Conservation (phyloP, 176 grass and related monocot species). For the Oryza meyeriana region DNA sequence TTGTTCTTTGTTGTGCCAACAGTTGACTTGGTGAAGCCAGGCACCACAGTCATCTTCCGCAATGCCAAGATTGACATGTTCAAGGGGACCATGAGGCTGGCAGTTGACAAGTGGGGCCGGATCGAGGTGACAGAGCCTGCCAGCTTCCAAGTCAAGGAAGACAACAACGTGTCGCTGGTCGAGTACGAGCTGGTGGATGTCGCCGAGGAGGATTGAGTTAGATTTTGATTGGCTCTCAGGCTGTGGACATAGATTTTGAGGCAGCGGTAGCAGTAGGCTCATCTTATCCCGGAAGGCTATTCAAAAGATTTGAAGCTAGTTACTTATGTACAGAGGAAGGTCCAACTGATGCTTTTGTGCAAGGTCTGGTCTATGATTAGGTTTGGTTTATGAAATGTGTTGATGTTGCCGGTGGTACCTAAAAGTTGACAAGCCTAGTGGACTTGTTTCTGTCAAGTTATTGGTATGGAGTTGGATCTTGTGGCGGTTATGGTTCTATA, state of each 20-base stretch:
- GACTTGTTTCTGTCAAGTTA: background rate
- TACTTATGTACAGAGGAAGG: constrained; percentile 24
- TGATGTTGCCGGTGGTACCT: background rate
- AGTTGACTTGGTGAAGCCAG: constrained; percentile 36
- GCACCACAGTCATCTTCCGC: constrained; percentile 36
- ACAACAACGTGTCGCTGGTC: constrained; percentile 36
- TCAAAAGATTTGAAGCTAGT: background rate
- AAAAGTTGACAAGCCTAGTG: background rate
- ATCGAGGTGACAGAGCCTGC: constrained; percentile 27
- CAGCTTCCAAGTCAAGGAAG: constrained; percentile 22
- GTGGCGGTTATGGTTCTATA: background rate
- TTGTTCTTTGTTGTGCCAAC: background rate
- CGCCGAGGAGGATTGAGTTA: background rate
- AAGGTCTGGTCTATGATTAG: background rate
- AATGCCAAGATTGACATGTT: constrained; percentile 47
- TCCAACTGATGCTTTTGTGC: constrained; percentile 7
- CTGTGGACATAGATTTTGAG: constrained; percentile 18
- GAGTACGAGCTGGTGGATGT: constrained; percentile 38
- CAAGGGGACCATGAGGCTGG: constrained; percentile 44
- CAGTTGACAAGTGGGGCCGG: constrained; percentile 39
- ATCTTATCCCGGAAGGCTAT: background rate
- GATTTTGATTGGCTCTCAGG: background rate
- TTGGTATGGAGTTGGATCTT: background rate
- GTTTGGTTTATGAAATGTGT: background rate
- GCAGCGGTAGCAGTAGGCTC: background rate